Evolutionary conservation across 2,329 filamentous ascomycete species (phyloP).

Genomic region (Amylocarpus encephaloides): DNA sequence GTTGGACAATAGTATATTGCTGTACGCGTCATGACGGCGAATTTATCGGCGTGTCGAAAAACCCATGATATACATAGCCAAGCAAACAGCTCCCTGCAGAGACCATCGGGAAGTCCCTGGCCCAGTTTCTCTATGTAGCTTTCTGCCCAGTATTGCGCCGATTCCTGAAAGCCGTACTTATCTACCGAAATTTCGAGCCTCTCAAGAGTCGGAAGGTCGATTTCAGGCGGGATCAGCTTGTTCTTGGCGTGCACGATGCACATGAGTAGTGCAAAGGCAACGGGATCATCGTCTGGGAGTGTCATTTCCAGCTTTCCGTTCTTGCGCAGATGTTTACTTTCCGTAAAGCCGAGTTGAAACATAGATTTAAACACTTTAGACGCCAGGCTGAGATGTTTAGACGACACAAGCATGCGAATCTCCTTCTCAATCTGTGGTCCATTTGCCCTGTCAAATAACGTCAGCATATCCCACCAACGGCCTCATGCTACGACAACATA

Average conservation of each 20-base stretch:
- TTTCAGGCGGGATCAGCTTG: constrained; percentile 15
- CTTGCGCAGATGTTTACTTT: constrained; percentile 14
- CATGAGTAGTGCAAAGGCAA: constrained; percentile 30
- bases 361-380: constrained; percentile 28
- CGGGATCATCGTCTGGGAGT: constrained; percentile 30
- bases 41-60: constrained; percentile 10
- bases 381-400: constrained; percentile 20
- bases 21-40: constrained; percentile 9
- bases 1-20: constrained; percentile 5
- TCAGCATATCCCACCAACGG: background rate
- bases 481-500: background rate
- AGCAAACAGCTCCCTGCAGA: constrained; percentile 7
- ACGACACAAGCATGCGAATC: constrained; percentile 18
- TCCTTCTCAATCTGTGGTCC: constrained; percentile 3
- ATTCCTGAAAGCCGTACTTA: constrained; percentile 23
- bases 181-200: constrained; percentile 27
- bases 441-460: background rate
- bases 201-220: constrained; percentile 27
- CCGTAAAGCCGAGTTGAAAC: constrained; percentile 21
- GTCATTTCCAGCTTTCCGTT: constrained; percentile 21
- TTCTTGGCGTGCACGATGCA: constrained; percentile 30
- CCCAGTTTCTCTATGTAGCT: constrained; percentile 8
- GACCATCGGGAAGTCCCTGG: constrained; percentile 2
- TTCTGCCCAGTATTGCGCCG: background rate
- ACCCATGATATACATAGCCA: constrained; percentile 18